phyloP scores from a whole-genome alignment of 164 flowering plant genomes.

The Magnolia officinalis region DNA sequence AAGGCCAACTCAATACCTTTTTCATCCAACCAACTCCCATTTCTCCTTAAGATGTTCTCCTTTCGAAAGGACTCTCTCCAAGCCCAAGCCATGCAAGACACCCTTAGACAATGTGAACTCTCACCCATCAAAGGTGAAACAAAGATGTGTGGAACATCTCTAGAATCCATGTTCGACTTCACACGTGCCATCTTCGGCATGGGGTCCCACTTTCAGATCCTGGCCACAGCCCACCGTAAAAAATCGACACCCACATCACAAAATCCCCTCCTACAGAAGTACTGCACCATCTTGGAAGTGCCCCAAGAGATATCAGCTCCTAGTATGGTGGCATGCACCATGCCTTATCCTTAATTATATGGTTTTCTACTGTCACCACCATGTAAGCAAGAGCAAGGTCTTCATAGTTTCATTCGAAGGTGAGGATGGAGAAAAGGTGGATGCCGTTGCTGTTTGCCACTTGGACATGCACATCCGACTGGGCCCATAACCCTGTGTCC shows the following conservation, averaged over 20 bases:
- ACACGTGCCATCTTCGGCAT: slow-evolving; percentile 20
- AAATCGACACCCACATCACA: background rate
- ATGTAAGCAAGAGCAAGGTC: slow-evolving; percentile 24
- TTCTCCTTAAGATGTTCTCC: slow-evolving; percentile 36
- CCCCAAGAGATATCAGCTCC: slow-evolving; percentile 23
- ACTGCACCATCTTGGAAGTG: background rate
- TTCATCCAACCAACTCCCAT: slow-evolving; percentile 28
- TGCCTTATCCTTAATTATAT: slow-evolving; percentile 51
- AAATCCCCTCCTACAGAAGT: slow-evolving; percentile 2
- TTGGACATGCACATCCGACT: slow-evolving; percentile 41
- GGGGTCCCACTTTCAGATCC: slow-evolving; percentile 10
- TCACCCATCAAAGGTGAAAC: slow-evolving; percentile 39
- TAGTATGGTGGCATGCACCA: slow-evolving; percentile 32
- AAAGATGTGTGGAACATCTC: slow-evolving; percentile 32
- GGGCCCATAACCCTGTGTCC: slow-evolving; percentile 36
- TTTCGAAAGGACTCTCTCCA: slow-evolving; percentile 35
- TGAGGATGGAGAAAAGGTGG: slow-evolving; percentile 35
- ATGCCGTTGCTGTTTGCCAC: slow-evolving; percentile 52
- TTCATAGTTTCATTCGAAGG: slow-evolving; percentile 30
- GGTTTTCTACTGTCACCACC: slow-evolving; percentile 58
- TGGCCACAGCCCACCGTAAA: slow-evolving; percentile 18
- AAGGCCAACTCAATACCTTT: slow-evolving; percentile 52
- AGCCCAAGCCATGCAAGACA: slow-evolving; percentile 46
- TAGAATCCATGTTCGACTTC: slow-evolving; percentile 57
- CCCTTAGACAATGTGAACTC: slow-evolving; percentile 47